Conservation (phyloP, 495 filamentous ascomycete species). For the Aspergillus diversus region DNA sequence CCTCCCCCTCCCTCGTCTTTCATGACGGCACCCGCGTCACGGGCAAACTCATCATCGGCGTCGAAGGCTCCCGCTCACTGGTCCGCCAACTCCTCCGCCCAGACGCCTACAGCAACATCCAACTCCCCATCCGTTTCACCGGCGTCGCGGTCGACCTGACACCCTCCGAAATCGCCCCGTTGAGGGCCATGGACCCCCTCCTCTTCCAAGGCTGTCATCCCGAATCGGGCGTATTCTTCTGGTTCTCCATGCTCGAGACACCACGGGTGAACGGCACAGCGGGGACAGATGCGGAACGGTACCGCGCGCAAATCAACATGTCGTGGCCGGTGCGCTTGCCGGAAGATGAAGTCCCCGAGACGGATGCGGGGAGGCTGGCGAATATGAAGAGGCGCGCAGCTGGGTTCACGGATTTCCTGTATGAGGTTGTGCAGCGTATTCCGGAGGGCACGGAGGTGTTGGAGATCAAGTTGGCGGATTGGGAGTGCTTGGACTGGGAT, state of each 20-base stretch:
- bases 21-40: conserved; percentile 19
- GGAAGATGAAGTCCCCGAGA: conserved; percentile 39
- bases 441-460: conserved; percentile 48
- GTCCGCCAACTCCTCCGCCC: conserved; percentile 44
- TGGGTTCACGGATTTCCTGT: conserved; percentile 58
- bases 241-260: conserved; percentile 50
- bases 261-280: conserved; percentile 26
- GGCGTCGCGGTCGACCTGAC: conserved; percentile 34
- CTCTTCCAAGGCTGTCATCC: conserved; percentile 64
- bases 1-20: too few species aligned
- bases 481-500: conserved; percentile 47
- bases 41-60: conserved; percentile 43
- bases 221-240: conserved; percentile 55
- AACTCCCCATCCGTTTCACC: conserved; percentile 30
- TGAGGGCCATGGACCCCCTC: conserved; percentile 57
- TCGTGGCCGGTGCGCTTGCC: conserved; percentile 35
- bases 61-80: conserved; percentile 52
- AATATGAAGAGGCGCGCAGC: conserved; percentile 55
- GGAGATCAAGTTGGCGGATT: conserved; percentile 57
- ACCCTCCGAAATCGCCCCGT: conserved; percentile 36
- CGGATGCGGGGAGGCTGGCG: conserved; percentile 40
- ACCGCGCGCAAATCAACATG: conserved; percentile 34
- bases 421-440: conserved; percentile 41
- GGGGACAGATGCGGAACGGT: conserved; percentile 18
- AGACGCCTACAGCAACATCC: conserved; percentile 28